Conservation (phyloP, 176 grass and related monocot species). For the Saccharum officinarum region DNA sequence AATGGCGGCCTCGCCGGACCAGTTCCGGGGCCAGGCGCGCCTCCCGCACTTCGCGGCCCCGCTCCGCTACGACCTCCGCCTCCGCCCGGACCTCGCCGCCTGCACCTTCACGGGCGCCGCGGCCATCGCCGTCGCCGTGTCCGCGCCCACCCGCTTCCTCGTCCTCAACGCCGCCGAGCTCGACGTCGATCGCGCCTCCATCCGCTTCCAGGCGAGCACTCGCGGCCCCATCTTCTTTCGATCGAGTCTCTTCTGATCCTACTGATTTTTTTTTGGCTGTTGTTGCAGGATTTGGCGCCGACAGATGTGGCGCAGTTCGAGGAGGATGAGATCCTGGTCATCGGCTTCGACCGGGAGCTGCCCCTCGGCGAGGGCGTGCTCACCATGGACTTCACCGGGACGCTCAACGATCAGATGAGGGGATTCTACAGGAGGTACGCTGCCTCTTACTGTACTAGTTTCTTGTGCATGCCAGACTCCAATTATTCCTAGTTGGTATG, state of each 20-base stretch:
- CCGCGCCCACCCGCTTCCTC: slow-evolving; percentile 56
- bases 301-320: slow-evolving; percentile 43
- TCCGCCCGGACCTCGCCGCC: slow-evolving; percentile 58
- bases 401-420: slow-evolving; percentile 79
- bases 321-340: slow-evolving; percentile 71
- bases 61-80: slow-evolving; percentile 54
- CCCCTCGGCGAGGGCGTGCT: slow-evolving; percentile 55
- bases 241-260: neutral
- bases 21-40: slow-evolving; percentile 63
- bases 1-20: slow-evolving; percentile 48
- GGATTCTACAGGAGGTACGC: slow-evolving; percentile 79
- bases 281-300: slow-evolving; percentile 36
- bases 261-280: neutral
- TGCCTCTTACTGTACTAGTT: neutral
- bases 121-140: slow-evolving; percentile 43
- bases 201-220: slow-evolving; percentile 39
- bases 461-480: neutral
- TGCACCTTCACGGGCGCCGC: slow-evolving; percentile 64
- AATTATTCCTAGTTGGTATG: neutral
- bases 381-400: slow-evolving; percentile 60
- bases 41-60: slow-evolving; percentile 61
- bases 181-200: slow-evolving; percentile 35
- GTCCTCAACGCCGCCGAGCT: slow-evolving; percentile 82
- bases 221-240: neutral
- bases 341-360: slow-evolving; percentile 55